Base-by-base conservation (phyloP, 768 basidiomycete species). In the Gloeophyllum trabeum region DNA sequence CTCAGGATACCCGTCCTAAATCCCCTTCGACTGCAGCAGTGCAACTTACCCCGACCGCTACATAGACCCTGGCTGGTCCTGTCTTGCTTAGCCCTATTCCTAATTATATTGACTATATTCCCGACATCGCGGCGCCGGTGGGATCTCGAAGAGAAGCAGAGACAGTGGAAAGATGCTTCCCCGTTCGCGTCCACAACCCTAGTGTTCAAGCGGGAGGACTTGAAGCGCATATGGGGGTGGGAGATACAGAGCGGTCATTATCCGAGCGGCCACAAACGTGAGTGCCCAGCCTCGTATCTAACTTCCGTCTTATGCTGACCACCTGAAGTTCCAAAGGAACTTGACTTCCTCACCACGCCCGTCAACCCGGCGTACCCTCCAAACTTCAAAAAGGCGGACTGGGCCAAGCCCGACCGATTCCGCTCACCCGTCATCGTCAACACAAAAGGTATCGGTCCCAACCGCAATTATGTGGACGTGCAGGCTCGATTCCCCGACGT, bases 191-290 rank as follows among this genome's bases (percentile, higher is more conserved):
- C 77, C 12, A 65, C 82, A 20, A 88, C 88, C 6, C 70, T 91
- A 22, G 75, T 91, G 25, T 90, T 75, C 54, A 67, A 69, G 43
- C 69, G 80, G 38, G 77, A 84, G 44, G 91, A 97, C 54, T 57
- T 96, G 32, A 85, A 84, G 53, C 71, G 81, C 43, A 87, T 99
- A 60, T 98, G 93, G 93, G 69, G 80, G 46, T 98, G 92, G 92
- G 94, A 99, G 62, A 73, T 98, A 43, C 66, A 77, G 24, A 87
- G 88, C 47, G 96, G 96, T 1, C 92, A 96, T 62, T 91, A 91
- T 66, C 94, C 94, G 6, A 92, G 87, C 61, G 70, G 75, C 41
- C 71, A 75, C 43, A 69, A 71, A 51, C 73, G 92, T 90, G 61
- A 54, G 86, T 71, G 43, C 24, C 43, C n/a, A n/a, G n/a, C n/a